Evolutionary conservation across 2,329 filamentous ascomycete species (phyloP), one percentile per base, ranked within the genome.

Genomic region (Claviceps maximensis): DNA sequence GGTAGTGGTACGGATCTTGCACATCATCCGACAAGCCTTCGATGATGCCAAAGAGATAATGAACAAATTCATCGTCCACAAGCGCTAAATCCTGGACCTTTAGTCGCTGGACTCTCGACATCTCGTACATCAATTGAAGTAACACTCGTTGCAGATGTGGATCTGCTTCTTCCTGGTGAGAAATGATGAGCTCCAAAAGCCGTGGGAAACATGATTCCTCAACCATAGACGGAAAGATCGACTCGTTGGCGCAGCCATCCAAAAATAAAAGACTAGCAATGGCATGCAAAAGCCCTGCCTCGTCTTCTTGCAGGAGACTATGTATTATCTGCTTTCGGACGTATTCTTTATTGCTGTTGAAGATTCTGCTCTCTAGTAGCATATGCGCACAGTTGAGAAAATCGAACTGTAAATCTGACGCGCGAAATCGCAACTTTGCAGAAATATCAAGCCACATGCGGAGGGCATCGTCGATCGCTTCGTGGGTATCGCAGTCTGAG

Each of bases 1-100:
- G 86, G 66, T 96, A 97, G 66, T 97, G 91, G 66, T 95, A 98
- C 1, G 91, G 91, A 67, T 97, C 93, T 59, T 89, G 81, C 23
- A 80, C 83, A 67, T 97, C 91, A 65, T 91, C 83, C 7, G 89
- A 93, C 5, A 91, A 75, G 57, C 87, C 79, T 69, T 97, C 91
- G 62, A 96, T 91, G 53, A 95, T 83, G 58, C 84, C 78, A 62
- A 97, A 89, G 10, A 98, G 79, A 63, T 87, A 86, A 38, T 80
- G 76, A 55, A 97, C 78, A 67, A 98, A 96, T 49, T 78, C 78
- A 64, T 98, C 93, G 59, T 84, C 78, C 31, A 85, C 86, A 53
- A 80, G 87, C 70, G 79, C 62, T 58, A 98, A 71, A 65, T 98
- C 91, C 58, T 88, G 82, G 56, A 78, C 71, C 52, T 79, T 83